Percentiles rank a stretch among this genome's conserved stretches.
phyloP scores from a whole-genome alignment of 139 green algal species.

The Tetradesmus obliquus region DNA sequence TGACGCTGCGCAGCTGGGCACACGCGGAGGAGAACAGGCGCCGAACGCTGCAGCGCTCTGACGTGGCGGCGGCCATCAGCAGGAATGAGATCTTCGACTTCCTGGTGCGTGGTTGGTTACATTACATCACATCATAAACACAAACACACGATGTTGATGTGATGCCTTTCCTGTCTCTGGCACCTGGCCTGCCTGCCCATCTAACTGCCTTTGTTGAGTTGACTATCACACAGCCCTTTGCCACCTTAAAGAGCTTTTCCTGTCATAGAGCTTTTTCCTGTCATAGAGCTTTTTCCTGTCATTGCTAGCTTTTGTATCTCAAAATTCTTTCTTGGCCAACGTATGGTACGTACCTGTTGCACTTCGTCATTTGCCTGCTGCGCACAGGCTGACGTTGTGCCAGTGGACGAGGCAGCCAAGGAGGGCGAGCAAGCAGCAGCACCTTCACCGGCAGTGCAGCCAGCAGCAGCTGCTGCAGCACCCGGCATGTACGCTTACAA shows the following conservation, averaged over 20 bases:
- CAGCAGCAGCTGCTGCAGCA: background rate
- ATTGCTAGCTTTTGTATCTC: too few relatives aligned
- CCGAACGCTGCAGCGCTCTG: slow-evolving; percentile 94
- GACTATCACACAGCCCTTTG: background rate
- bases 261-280: too few relatives aligned
- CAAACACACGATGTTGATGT: background rate
- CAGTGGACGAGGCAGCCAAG: background rate
- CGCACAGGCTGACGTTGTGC: background rate
- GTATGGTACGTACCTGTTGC: too few relatives aligned
- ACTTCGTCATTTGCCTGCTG: background rate
- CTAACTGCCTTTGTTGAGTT: background rate
- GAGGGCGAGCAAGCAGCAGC: background rate
- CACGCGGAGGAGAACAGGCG: slow-evolving; percentile 97
- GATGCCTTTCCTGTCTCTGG: background rate
- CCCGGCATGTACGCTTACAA: background rate
- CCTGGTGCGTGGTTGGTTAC: slow-evolving; percentile 12
- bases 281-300: too few relatives aligned
- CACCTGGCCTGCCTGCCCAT: background rate
- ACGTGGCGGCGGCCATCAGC: slow-evolving; percentile 96
- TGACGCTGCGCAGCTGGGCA: slow-evolving; percentile 93
- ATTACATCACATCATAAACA: background rate
- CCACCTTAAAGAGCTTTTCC: background rate
- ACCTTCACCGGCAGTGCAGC: background rate
- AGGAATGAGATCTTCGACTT: slow-evolving; percentile 93
- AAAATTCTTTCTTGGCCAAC: too few relatives aligned